phyloP scores from a whole-genome alignment of 371 early-diverging fungal genomes.

The Zopfochytrium polystomum region DNA sequence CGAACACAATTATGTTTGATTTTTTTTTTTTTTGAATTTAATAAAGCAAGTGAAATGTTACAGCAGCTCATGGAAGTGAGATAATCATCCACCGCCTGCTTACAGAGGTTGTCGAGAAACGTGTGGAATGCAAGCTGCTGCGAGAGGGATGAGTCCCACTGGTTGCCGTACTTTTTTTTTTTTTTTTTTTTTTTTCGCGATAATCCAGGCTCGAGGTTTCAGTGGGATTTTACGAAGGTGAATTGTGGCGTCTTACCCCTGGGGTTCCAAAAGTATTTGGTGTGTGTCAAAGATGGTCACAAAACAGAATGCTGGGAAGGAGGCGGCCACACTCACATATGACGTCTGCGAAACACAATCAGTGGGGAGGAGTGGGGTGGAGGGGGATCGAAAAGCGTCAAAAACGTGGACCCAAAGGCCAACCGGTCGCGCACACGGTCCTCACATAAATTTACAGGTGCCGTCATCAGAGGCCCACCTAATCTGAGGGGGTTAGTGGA shows the following conservation, averaged over 20 bases:
- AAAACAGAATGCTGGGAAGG: background rate
- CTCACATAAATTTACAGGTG: slow-evolving; percentile 14
- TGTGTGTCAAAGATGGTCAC: background rate
- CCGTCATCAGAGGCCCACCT: slow-evolving; percentile 16
- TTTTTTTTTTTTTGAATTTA: background rate
- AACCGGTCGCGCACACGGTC: too few relatives aligned
- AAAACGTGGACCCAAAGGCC: too few relatives aligned
- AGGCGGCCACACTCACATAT: slow-evolving; percentile 3
- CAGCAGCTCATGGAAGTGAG: background rate
- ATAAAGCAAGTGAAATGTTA: background rate
- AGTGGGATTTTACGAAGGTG: background rate
- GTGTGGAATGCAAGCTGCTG: slow-evolving; percentile 9
- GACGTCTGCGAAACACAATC: slow-evolving; percentile 9
- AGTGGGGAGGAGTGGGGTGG: background rate
- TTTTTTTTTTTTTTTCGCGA: background rate
- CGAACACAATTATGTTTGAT: background rate
- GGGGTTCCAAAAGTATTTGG: background rate
- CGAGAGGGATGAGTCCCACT: slow-evolving; percentile 9
- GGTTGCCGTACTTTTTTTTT: slow-evolving; percentile 14
- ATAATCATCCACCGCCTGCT: too few relatives aligned
- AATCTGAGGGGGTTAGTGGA: background rate
- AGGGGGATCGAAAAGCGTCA: background rate
- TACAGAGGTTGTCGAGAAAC: slow-evolving; percentile 16
- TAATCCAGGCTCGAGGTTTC: background rate
- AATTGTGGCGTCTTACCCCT: background rate